Evolutionary conservation across 2,329 filamentous ascomycete species (phyloP).

Genomic region (Lithohypha guttulata): DNA sequence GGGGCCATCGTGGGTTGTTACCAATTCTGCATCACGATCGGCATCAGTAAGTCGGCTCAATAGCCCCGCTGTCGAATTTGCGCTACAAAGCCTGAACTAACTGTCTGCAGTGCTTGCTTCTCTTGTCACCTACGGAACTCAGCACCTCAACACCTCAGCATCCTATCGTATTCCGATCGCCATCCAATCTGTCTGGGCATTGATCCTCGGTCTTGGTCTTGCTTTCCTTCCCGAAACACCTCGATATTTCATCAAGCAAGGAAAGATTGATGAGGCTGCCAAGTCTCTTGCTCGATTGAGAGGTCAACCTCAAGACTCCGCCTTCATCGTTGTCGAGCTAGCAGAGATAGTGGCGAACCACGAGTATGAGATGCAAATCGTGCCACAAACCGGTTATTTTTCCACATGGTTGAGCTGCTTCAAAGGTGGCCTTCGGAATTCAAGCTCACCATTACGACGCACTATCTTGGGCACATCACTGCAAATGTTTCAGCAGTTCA

Average conservation of each 20-base stretch:
- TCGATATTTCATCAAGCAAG: conserved; percentile 59
- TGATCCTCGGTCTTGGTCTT: conserved; percentile 43
- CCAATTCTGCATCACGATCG: conserved; percentile 63
- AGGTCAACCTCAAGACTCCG: conserved; percentile 59
- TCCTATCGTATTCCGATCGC: conserved; percentile 71
- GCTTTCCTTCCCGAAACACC: conserved; percentile 53
- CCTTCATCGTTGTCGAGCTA: conserved; percentile 66
- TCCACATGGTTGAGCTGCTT: conserved; percentile 57
- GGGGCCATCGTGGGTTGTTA: conserved; percentile 46
- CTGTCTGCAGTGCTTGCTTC: conserved; percentile 58
- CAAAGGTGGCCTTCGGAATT: conserved; percentile 29
- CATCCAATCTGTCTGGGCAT: conserved; percentile 42
- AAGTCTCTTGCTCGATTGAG: conserved; percentile 57
- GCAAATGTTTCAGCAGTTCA: conserved; percentile 38
- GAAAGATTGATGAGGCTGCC: conserved; percentile 50
- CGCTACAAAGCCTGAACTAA: too few relatives aligned
- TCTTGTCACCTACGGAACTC: conserved; percentile 56
- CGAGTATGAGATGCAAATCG: conserved; percentile 64
- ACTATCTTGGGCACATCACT: conserved; percentile 34
- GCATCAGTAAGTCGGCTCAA: too few relatives aligned
- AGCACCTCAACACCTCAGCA: conserved; percentile 49
- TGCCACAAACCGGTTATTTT: conserved; percentile 55
- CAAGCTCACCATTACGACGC: conserved; percentile 18
- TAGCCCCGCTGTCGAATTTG: too few relatives aligned
- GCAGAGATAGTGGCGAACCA: conserved; percentile 81